These are phyloP conservation scores for Carex myosuroides DNA, from an alignment of 176 grass and related monocot species.

Conservation along the genomic window DNA sequence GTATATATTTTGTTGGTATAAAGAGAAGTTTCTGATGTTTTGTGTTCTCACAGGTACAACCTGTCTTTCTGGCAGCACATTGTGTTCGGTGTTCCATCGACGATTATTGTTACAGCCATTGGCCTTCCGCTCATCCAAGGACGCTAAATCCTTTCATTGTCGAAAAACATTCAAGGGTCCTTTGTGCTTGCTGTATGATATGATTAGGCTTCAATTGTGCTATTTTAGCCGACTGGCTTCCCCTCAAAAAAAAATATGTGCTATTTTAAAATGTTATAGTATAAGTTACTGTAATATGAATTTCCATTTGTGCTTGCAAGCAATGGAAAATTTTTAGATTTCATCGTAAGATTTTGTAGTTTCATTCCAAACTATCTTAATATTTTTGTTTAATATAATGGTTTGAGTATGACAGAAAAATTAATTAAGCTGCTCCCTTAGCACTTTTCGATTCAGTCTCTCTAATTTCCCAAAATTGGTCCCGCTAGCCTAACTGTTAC, in stretches of 20 bases:
- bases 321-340: not conserved
- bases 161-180: not conserved
- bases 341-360: not conserved
- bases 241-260: not conserved
- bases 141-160: conserved; percentile 16
- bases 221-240: not conserved
- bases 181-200: conserved; percentile 2
- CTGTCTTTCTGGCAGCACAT: conserved; percentile 79
- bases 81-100: conserved; percentile 69
- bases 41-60: conserved; percentile 39
- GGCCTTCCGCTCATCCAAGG: conserved; percentile 72
- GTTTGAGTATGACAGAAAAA: not conserved
- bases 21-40: not conserved
- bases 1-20: not conserved
- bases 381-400: not conserved
- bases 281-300: not conserved
- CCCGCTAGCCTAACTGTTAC: not conserved
- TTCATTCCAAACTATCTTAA: conserved; percentile 1
- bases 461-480: not conserved
- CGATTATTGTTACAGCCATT: conserved; percentile 70
- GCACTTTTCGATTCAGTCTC: not conserved
- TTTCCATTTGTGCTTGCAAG: conserved; percentile 8
- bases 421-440: not conserved
- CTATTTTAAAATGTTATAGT: not conserved
- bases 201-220: not conserved